Percentiles rank a stretch among this genome's conserved stretches.
phyloP scores from a whole-genome alignment of 179 eudicot species.

The Pouteria campechiana region DNA sequence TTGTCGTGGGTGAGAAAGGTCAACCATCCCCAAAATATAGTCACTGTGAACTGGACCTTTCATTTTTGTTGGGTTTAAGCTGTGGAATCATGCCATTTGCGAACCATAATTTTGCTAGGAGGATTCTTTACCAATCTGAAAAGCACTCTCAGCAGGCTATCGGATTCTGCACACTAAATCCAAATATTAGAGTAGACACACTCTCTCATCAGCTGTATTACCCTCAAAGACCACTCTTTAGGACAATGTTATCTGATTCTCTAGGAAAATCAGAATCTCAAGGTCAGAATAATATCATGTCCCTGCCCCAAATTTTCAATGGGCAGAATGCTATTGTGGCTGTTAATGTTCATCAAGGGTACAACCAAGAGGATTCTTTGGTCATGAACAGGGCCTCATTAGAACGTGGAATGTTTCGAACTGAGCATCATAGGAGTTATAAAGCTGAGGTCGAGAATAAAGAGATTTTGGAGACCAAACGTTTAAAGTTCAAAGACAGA shows the following conservation, averaged over 20 bases:
- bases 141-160: slow-evolving; percentile 94
- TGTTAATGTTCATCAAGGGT: slow-evolving; percentile 86
- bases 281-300: slow-evolving; percentile 32
- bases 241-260: slow-evolving; percentile 72
- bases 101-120: slow-evolving; percentile 88
- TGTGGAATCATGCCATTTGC: slow-evolving; percentile 84
- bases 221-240: slow-evolving; percentile 83
- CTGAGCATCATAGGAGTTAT: slow-evolving; percentile 82
- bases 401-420: slow-evolving; percentile 96
- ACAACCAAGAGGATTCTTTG: slow-evolving; percentile 90
- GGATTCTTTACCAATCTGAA: slow-evolving; percentile 85
- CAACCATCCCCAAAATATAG: slow-evolving; percentile 40
- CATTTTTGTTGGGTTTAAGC: slow-evolving; percentile 74
- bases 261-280: slow-evolving; percentile 53
- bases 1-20: slow-evolving; percentile 33
- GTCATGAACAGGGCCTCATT: slow-evolving; percentile 90
- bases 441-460: slow-evolving; percentile 83
- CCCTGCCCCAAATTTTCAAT: slow-evolving; percentile 67
- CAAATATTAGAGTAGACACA: slow-evolving; percentile 71
- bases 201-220: slow-evolving; percentile 71
- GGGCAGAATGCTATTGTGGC: slow-evolving; percentile 98
- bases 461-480: slow-evolving; percentile 46
- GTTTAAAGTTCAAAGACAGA: slow-evolving; percentile 51
- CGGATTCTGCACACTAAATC: slow-evolving; percentile 73
- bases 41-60: slow-evolving; percentile 88